phyloP scores from a whole-genome alignment of 768 basidiomycete genomes.

The Tylopilus plumbeoviolaceoides region DNA sequence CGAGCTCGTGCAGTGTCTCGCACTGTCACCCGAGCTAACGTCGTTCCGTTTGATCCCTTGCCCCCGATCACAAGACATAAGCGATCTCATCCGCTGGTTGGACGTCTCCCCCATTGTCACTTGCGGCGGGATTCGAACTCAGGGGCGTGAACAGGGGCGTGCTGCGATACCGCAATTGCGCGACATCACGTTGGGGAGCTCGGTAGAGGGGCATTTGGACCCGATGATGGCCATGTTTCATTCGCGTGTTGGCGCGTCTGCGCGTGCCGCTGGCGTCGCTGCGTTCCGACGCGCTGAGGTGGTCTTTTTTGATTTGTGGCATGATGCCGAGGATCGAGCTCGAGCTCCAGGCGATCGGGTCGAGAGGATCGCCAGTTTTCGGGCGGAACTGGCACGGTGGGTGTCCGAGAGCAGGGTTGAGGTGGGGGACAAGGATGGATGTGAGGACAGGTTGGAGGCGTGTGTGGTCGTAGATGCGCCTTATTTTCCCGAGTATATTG shows the following conservation, averaged over 20 bases:
- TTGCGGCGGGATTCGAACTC: too few relatives aligned
- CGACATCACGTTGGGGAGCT: conserved; percentile 16
- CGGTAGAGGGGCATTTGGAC: conserved; percentile 7
- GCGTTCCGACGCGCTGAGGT: conserved; percentile 7
- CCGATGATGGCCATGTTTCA: conserved; percentile 6
- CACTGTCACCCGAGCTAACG: conserved; percentile 9
- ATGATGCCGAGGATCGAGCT: neutral
- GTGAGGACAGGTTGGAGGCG: neutral
- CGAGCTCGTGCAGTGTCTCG: conserved; percentile 20
- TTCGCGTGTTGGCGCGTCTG: conserved; percentile 6
- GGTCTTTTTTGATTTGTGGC: conserved; percentile 12
- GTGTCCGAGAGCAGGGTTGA: neutral
- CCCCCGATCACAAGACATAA: conserved; percentile 15
- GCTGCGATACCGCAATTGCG: conserved; percentile 6
- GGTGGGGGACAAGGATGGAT: neutral
- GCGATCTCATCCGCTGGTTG: conserved; percentile 9
- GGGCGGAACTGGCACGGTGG: neutral
- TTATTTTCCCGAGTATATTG: conserved; percentile 11
- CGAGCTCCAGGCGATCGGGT: neutral
- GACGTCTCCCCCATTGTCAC: neutral
- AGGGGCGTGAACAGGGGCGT: neutral
- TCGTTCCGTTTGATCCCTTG: conserved; percentile 18
- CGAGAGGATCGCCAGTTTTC: neutral
- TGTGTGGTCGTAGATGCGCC: conserved; percentile 6
- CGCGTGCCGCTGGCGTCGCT: neutral